Evolutionary conservation across 345 rosid genomes (phyloP).

Genomic region (Excoecaria cochinchinensis): DNA sequence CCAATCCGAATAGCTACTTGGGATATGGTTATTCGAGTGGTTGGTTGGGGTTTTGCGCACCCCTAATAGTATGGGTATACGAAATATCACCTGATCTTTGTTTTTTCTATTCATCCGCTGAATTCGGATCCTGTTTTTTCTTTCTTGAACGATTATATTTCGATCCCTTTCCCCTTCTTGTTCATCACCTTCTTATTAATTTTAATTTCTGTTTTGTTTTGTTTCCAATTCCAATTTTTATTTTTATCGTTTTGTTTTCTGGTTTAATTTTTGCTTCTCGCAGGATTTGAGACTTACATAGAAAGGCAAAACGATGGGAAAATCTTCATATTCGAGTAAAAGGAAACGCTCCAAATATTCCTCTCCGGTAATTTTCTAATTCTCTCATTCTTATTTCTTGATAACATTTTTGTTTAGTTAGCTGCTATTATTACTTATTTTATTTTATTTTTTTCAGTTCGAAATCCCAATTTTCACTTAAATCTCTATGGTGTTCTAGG

Average conservation of each 20-base stretch:
- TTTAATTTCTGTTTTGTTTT: not conserved
- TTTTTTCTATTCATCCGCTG: not conserved
- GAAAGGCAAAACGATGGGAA: constrained; percentile 10
- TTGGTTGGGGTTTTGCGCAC: too few species aligned
- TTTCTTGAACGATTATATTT: not conserved
- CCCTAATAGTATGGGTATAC: too few species aligned
- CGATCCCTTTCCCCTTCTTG: not conserved
- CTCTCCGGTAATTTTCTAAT: constrained; percentile 9
- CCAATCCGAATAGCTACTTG: too few species aligned
- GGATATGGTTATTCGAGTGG: too few species aligned
- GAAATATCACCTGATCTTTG: not conserved
- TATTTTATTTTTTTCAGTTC: not conserved
- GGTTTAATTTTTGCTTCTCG: constrained; percentile 9
- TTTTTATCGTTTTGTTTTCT: not conserved
- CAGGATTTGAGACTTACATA: not conserved
- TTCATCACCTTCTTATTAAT: not conserved
- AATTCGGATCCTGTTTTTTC: not conserved
- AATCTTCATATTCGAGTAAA: constrained; percentile 19
- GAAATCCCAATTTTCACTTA: not conserved
- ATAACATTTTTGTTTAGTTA: not conserved
- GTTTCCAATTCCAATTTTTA: not conserved
- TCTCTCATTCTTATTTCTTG: not conserved
- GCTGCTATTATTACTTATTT: not conserved
- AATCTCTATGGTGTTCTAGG: not conserved
- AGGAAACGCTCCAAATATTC: constrained; percentile 20